Evolutionary conservation across 139 green algal genomes (phyloP).

Genomic region (Chlamydomonas asymmetrica): DNA sequence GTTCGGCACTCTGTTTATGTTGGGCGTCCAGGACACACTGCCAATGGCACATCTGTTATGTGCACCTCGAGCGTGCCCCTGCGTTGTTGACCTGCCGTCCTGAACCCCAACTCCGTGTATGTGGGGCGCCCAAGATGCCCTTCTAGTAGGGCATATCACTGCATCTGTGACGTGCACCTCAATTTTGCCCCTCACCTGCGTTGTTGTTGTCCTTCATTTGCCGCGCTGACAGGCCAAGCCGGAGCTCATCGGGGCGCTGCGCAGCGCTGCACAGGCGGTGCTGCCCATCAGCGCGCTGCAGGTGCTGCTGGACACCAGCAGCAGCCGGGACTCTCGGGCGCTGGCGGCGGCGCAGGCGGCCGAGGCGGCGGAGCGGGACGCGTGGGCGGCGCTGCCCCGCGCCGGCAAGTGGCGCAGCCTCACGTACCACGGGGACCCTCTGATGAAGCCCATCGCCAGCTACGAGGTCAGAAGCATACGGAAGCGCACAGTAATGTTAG

Average conservation of each 20-base stretch:
- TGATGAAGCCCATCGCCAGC: constrained; percentile 71
- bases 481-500: too few relatives aligned
- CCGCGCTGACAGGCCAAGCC: constrained; percentile 2
- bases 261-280: constrained; percentile 16
- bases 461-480: too few relatives aligned
- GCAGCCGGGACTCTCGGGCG: too few relatives aligned
- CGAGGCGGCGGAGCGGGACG: background rate
- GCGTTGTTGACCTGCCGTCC: background rate
- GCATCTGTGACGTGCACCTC: background rate
- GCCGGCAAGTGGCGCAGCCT: constrained; percentile 11
- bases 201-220: background rate
- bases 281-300: constrained; percentile 38
- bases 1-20: too few relatives aligned
- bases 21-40: too few relatives aligned
- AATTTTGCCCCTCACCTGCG: too few relatives aligned
- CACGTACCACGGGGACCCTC: constrained; percentile 75
- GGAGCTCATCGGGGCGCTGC: constrained; percentile 24
- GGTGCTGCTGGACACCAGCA: constrained; percentile 3
- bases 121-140: background rate
- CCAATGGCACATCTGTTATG: too few relatives aligned
- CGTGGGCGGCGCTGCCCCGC: background rate
- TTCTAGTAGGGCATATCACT: background rate
- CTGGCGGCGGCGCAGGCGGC: background rate
- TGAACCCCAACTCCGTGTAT: background rate
- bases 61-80: background rate